Evolutionary conservation across 768 basidiomycete species (phyloP).

Genomic region (Rhodotorula diobovata): DNA sequence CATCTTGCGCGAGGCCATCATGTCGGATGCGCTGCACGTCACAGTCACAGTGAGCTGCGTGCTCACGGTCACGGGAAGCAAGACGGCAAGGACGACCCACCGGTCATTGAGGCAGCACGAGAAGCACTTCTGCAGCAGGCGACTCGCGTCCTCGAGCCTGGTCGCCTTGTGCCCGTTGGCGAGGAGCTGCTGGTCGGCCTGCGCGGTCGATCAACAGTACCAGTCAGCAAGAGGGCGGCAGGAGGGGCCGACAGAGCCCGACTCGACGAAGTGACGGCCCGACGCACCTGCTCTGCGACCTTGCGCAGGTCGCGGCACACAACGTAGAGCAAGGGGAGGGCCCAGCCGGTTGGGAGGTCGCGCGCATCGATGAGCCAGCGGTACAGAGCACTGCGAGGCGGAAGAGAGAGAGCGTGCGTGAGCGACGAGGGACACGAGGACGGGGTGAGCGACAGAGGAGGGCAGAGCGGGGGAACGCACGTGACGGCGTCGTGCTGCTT

Average conservation of each 20-base stretch:
- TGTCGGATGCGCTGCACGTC: conserved; percentile 23
- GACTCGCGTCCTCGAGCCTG: conserved; percentile 41
- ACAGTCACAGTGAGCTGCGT: neutral
- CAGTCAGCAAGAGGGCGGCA: no score
- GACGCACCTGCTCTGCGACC: conserved; percentile 32
- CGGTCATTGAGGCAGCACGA: conserved; percentile 73
- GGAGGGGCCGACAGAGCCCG: no score
- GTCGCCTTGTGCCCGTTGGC: conserved; percentile 23
- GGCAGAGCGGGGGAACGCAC: conserved; percentile 5
- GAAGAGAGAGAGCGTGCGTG: neutral
- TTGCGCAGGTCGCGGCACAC: conserved; percentile 37
- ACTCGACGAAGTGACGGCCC: no score
- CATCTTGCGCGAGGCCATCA: conserved; percentile 76
- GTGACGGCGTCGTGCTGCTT: conserved; percentile 32
- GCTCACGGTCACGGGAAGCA: neutral
- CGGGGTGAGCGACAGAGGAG: neutral
- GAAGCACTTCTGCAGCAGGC: conserved; percentile 41
- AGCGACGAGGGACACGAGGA: no score
- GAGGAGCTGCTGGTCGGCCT: conserved; percentile 31
- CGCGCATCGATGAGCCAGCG: conserved; percentile 24
- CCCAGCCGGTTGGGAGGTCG: conserved; percentile 31
- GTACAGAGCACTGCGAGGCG: conserved; percentile 17
- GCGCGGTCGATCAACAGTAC: neutral
- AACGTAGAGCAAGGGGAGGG: conserved; percentile 36
- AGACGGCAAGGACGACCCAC: conserved; percentile 46